Evolutionary conservation across 345 rosid species (phyloP), one percentile per base, ranked within the genome.

Genomic region (Iberis pinnata): DNA sequence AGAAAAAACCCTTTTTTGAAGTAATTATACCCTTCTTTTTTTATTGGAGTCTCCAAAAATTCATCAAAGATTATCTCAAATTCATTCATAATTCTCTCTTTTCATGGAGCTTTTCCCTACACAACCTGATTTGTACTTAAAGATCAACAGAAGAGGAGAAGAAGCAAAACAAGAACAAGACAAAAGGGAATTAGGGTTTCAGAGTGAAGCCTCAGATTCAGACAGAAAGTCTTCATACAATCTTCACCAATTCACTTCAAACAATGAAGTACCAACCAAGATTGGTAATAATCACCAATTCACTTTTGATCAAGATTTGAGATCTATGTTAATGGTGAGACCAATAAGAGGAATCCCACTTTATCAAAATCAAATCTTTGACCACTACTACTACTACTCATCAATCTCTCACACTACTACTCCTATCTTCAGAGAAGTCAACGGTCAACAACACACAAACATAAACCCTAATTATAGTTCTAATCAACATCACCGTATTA

Each of bases 291-390:
- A 68, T 53, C 62, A 68, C 39, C 56, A 58, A 38, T 49, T 9
- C 12, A 20, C 67, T 46, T 37, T 40, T 4, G 49, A 75, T 68
- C 80, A 76, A 64, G 94, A 86, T 36, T 72, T 88, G 51, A 79
- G 87, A 38, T 75, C 82, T 54, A 70, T 44, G 36, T 41, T 60
- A 25, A 48, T 60, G 62, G 56, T 82, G 68, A 80, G 79, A 76
- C 97, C 99, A 65, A 84, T 93, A 18, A 80, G 83, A 71, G 97
- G 97, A 61, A 78, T 82, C 61, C 89, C 99, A 18, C 73, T 88
- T 3, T 76, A 82, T 70, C 94, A 83, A 55, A 81, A 69, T 71
- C 66, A 60, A 53, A 49, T 45, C 43, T 40, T 38, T 67, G 65
- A 59, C 49, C 55, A 67, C 17, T 77, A 64, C 56, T 74, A 73